Evolutionary conservation across 2,329 filamentous ascomycete genomes (phyloP).

Genomic region (Beauveria medogensis): DNA sequence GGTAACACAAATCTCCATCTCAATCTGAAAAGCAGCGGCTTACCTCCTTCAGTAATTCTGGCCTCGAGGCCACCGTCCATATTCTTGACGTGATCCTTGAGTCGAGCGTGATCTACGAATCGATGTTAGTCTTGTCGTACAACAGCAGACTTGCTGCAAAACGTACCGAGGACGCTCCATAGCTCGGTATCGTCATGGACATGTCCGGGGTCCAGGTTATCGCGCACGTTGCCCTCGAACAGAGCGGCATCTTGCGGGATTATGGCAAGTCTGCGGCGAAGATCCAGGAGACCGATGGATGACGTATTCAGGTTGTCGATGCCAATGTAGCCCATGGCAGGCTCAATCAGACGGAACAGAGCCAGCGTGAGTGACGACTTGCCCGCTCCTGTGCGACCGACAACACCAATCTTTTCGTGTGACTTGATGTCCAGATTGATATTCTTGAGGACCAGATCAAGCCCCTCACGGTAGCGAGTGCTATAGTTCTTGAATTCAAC

Average conservation of each 20-base stretch:
- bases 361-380: constrained; percentile 91
- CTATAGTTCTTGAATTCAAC: constrained; percentile 92
- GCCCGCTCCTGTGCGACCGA: constrained; percentile 89
- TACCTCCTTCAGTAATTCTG: constrained; percentile 86
- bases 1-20: constrained; percentile 9
- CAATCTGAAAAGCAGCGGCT: constrained; percentile 29
- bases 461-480: constrained; percentile 79
- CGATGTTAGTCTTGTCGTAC: constrained; percentile 11
- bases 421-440: constrained; percentile 88
- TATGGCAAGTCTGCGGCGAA: constrained; percentile 84
- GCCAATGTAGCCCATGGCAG: constrained; percentile 70
- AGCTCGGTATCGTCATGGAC: constrained; percentile 95
- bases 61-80: constrained; percentile 91
- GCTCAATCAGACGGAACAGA: constrained; percentile 92
- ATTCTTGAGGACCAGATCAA: constrained; percentile 90
- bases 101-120: constrained; percentile 71
- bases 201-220: constrained; percentile 91
- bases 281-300: constrained; percentile 79
- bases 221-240: constrained; percentile 86
- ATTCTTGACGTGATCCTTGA: constrained; percentile 79
- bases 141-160: constrained; percentile 3
- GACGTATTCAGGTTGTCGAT: constrained; percentile 89
- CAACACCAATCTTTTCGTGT: constrained; percentile 95
- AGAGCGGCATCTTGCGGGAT: constrained; percentile 96
- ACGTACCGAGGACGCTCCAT: constrained; percentile 86